Base-by-base conservation (phyloP, 2,329 filamentous ascomycete genomes). In the Fusarium euwallaceae region DNA sequence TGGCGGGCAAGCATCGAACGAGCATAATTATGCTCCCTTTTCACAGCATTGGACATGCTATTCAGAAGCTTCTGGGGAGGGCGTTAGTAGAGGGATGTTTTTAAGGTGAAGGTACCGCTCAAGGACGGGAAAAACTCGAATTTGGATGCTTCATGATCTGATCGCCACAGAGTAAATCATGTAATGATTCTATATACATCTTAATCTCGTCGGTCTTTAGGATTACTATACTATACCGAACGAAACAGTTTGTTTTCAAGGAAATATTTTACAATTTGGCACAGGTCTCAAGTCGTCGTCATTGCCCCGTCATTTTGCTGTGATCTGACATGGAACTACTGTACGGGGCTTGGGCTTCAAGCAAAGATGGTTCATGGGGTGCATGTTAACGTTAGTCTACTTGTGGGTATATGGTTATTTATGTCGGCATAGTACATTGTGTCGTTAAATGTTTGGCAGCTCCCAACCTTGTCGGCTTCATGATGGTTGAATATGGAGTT, bases 161-260 rank as follows among this genome's bases (percentile, higher is more conserved):
- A 63, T 70, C 69, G 56, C 71, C 66, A 60, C 69, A 69, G 67
- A 55, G 66, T 68, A 64, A 72, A 73, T 70, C 68, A 74, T 75
- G 71, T 72, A 71, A 75, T 77, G 76, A 73, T 77, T 66, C 59
- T 77, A 75, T 71, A 78, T 74, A 76, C 53, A 75, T 75, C 61
- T 74, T 75, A 78, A 76, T 78, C 51, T 70, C 45, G 64, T 74
- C 68, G 66, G 72, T 67, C 36, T 65, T 67, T 60, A 55, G 58
- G 41, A 53, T 48, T 34, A 48, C 32, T 34, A 34, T 34, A 34
- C 32, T 34, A 34, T 34, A 34, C 67, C 41, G 66, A 55, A 34
- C 61, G 20, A 29, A 55, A 48, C 55, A 32, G 51, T 60, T 61
- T 71, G 60, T 66, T 12, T 32, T 51, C 39, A 66, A 61, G 59